Percentiles rank a stretch among this genome's conserved stretches.
These are phyloP conservation scores for Sporothrix humicola DNA, from an alignment of 2,329 filamentous ascomycete species.

Conservation along the genomic window DNA sequence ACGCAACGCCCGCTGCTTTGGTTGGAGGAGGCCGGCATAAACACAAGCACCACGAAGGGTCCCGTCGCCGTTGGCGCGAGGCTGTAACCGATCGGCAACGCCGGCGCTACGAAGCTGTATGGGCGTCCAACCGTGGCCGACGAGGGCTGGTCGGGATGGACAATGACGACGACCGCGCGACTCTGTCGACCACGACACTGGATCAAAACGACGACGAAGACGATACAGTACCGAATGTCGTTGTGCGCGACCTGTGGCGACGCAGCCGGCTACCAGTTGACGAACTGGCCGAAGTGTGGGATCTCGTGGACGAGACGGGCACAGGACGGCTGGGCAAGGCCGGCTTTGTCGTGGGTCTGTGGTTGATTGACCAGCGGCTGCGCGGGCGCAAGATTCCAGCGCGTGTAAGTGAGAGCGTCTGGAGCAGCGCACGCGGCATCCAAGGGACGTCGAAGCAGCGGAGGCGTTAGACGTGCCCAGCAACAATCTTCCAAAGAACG, in stretches of 20 bases:
- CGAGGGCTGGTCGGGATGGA: constrained; percentile 34
- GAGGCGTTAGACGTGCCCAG: constrained; percentile 20
- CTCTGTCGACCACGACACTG: neutral
- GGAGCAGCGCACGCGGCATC: constrained; percentile 68
- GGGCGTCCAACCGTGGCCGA: constrained; percentile 78
- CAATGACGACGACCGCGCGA: constrained; percentile 10
- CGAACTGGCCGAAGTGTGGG: constrained; percentile 77
- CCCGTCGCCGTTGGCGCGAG: constrained; percentile 77
- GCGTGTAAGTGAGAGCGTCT: constrained; percentile 74
- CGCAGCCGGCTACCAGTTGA: constrained; percentile 70
- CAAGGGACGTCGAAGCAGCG: constrained; percentile 41
- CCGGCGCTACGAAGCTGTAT: constrained; percentile 83
- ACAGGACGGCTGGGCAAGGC: constrained; percentile 65
- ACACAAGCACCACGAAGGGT: constrained; percentile 77
- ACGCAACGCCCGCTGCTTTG: constrained; percentile 44
- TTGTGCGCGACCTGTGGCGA: constrained; percentile 77
- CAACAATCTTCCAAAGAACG: neutral
- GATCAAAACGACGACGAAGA: constrained; percentile 41
- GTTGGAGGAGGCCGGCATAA: constrained; percentile 52
- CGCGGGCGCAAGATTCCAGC: constrained; percentile 77
- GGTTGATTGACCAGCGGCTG: constrained; percentile 81
- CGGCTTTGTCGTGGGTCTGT: constrained; percentile 83
- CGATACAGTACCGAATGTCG: constrained; percentile 67
- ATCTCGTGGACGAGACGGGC: constrained; percentile 67
- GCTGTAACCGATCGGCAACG: constrained; percentile 72